These are phyloP conservation scores for Spencermartinsiella ligniputridi DNA, from an alignment of 1,139 yeast species.

Conservation along the genomic window DNA sequence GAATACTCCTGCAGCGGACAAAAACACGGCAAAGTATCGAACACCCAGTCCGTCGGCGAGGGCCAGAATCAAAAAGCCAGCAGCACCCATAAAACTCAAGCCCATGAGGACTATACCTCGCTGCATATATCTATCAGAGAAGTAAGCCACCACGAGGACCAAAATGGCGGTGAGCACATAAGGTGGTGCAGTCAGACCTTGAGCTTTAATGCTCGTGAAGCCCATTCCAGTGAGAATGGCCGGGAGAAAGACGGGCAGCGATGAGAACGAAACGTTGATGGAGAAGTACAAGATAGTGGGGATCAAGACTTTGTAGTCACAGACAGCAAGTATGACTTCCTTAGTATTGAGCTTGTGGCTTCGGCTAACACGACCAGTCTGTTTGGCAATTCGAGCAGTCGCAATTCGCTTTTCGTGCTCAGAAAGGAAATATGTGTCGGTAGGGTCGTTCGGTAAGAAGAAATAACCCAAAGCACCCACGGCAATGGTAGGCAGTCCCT, in stretches of 20 bases:
- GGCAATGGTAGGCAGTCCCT: conserved; percentile 36
- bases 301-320: conserved; percentile 22
- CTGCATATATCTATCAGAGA: conserved; percentile 24
- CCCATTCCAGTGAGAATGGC: conserved; percentile 33
- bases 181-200: conserved; percentile 34
- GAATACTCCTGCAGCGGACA: conserved; percentile 33
- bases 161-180: conserved; percentile 34
- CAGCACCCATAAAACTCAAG: conserved; percentile 25
- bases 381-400: conserved; percentile 23
- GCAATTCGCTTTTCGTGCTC: conserved; percentile 28
- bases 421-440: conserved; percentile 31
- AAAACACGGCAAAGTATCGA: conserved; percentile 30
- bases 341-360: conserved; percentile 15
- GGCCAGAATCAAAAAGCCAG: conserved; percentile 31
- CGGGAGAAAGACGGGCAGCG: conserved; percentile 32
- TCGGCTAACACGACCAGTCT: conserved; percentile 21
- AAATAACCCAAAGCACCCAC: conserved; percentile 32
- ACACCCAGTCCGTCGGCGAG: conserved; percentile 23
- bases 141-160: conserved; percentile 19
- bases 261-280: conserved; percentile 29
- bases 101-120: conserved; percentile 27
- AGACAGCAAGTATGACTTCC: conserved; percentile 18
- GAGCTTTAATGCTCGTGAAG: conserved; percentile 26
- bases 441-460: conserved; percentile 44
- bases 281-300: conserved; percentile 28